phyloP scores from a whole-genome alignment of 1,139 yeast species.

The Blastobotrys persicus region DNA sequence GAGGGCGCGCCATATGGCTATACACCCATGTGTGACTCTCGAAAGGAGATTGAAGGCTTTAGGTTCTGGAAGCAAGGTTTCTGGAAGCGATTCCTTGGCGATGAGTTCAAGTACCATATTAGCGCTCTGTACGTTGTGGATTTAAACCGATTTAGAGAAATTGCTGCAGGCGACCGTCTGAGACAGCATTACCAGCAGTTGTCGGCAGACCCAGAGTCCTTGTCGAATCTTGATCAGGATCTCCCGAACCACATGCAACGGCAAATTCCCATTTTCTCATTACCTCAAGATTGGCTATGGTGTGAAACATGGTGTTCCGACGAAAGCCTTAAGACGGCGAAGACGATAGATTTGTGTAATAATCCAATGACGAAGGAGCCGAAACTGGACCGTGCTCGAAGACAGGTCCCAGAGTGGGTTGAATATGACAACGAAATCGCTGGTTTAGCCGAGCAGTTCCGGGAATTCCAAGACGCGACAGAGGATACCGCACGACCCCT shows the following conservation, averaged over 20 bases:
- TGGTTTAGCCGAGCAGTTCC: conserved; percentile 30
- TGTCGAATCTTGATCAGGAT: conserved; percentile 87
- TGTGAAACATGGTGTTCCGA: conserved; percentile 93
- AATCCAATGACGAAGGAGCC: conserved; percentile 79
- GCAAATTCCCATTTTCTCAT: conserved; percentile 61
- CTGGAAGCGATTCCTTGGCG: conserved; percentile 68
- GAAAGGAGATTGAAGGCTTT: conserved; percentile 77
- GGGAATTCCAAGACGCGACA: not conserved
- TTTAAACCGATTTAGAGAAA: conserved; percentile 58
- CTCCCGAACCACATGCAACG: conserved; percentile 82
- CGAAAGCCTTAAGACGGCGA: conserved; percentile 57
- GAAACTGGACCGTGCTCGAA: conserved; percentile 66
- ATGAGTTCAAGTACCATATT: conserved; percentile 62
- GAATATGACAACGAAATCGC: conserved; percentile 57
- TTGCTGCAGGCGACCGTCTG: conserved; percentile 72
- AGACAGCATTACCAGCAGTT: conserved; percentile 85
- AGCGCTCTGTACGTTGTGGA: conserved; percentile 85
- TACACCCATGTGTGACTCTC: conserved; percentile 84
- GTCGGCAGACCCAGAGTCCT: conserved; percentile 73
- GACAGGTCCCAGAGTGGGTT: conserved; percentile 78
- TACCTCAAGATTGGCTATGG: conserved; percentile 88
- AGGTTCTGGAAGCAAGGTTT: conserved; percentile 94
- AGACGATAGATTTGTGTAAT: conserved; percentile 78
- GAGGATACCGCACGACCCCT: not conserved
- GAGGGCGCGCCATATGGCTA: conserved; percentile 82